phyloP scores from a whole-genome alignment of 225 moss, liverwort and hornwort species.

The Pseudoscleropodium purum region DNA sequence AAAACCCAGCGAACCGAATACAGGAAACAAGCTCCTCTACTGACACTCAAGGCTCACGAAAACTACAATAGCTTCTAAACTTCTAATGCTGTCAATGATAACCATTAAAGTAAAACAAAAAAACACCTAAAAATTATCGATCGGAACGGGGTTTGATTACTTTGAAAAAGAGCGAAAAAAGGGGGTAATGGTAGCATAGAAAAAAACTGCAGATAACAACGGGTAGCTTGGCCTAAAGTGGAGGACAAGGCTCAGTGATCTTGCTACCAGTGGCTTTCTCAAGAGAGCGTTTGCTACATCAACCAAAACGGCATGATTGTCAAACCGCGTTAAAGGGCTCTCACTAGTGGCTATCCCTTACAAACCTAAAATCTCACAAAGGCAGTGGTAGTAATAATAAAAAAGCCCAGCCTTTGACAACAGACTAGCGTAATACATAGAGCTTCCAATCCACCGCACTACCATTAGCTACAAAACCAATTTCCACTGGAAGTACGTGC shows the following conservation, averaged over 20 bases:
- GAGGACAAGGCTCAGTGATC: background rate
- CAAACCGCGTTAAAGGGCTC: background rate
- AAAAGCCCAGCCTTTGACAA: background rate
- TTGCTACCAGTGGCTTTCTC: too few relatives aligned
- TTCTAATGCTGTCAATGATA: background rate
- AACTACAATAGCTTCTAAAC: background rate
- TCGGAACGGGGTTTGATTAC: background rate
- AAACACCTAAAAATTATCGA: background rate
- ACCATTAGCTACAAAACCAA: background rate
- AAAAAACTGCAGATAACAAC: background rate
- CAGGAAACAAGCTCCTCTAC: background rate
- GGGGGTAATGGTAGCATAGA: background rate
- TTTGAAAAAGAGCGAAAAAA: background rate
- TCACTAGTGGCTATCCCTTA: background rate
- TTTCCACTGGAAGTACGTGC: background rate
- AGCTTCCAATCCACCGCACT: background rate
- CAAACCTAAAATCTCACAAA: background rate
- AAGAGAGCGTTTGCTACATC: background rate
- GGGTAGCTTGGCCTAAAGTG: background rate
- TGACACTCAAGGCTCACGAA: background rate
- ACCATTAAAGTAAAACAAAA: background rate
- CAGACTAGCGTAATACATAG: background rate
- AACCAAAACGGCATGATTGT: background rate
- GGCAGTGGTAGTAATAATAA: background rate
- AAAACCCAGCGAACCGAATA: background rate